Conservation (phyloP, 2,329 filamentous ascomycete species). For the Colletotrichum navitas region DNA sequence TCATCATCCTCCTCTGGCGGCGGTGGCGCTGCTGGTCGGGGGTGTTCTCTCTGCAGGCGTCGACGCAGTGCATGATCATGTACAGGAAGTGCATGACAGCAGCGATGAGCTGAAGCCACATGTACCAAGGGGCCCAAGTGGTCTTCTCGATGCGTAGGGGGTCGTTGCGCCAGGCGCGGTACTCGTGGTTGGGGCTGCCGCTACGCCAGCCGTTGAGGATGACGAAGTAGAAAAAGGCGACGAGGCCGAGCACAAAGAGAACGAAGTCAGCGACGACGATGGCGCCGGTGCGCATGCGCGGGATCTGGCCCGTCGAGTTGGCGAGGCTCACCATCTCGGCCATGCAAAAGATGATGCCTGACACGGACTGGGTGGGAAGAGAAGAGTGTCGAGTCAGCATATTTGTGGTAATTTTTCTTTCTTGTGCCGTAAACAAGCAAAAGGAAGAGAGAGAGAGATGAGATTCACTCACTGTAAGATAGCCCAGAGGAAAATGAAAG, state of each 20-base stretch:
- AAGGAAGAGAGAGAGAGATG: neutral
- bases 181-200: slow-evolving; percentile 33
- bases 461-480: slow-evolving; percentile 36
- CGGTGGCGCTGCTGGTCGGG: slow-evolving; percentile 22
- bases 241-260: slow-evolving; percentile 43
- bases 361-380: slow-evolving; percentile 45
- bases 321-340: slow-evolving; percentile 47
- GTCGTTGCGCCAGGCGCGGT: slow-evolving; percentile 36
- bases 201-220: slow-evolving; percentile 43
- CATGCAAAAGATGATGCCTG: slow-evolving; percentile 60
- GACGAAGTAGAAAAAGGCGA: slow-evolving; percentile 44
- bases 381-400: neutral
- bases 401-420: neutral
- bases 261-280: slow-evolving; percentile 42
- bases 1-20: slow-evolving; percentile 17
- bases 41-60: slow-evolving; percentile 35
- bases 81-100: slow-evolving; percentile 43
- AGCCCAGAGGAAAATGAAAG: slow-evolving; percentile 40
- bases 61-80: slow-evolving; percentile 44
- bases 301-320: slow-evolving; percentile 43
- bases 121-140: slow-evolving; percentile 44
- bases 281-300: slow-evolving; percentile 39
- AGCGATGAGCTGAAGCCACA: slow-evolving; percentile 44
- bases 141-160: slow-evolving; percentile 41
- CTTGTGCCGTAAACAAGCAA: neutral